These are phyloP conservation scores for Cladosporium cucumerinum DNA, from an alignment of 2,329 filamentous ascomycete species.

Conservation along the genomic window DNA sequence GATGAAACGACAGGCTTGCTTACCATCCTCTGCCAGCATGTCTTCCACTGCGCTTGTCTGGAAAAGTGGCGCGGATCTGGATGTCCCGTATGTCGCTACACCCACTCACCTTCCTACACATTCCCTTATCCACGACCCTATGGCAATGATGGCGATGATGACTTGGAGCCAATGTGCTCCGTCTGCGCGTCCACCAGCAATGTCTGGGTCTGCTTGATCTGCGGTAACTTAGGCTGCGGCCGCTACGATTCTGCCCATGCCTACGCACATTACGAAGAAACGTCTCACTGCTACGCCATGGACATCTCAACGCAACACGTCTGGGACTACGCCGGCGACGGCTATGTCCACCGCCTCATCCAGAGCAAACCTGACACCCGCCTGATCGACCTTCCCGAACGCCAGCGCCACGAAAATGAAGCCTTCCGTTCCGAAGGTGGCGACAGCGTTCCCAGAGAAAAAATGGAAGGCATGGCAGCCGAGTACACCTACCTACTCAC, in stretches of 20 bases:
- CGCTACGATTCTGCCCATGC: slow-evolving; percentile 94
- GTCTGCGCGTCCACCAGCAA: slow-evolving; percentile 78
- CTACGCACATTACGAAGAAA: slow-evolving; percentile 88
- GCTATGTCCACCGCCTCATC: slow-evolving; percentile 93
- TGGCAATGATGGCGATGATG: slow-evolving; percentile 36
- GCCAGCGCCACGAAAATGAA: slow-evolving; percentile 35
- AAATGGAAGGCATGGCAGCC: slow-evolving; percentile 74
- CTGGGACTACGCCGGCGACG: slow-evolving; percentile 95
- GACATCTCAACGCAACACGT: slow-evolving; percentile 92
- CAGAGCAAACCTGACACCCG: slow-evolving; percentile 77
- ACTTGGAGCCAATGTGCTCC: slow-evolving; percentile 68
- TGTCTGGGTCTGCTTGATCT: slow-evolving; percentile 93
- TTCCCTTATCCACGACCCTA: slow-evolving; percentile 37
- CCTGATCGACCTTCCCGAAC: slow-evolving; percentile 70
- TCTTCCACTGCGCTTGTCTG: slow-evolving; percentile 94
- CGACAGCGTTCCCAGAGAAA: slow-evolving; percentile 69
- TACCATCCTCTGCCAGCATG: slow-evolving; percentile 94
- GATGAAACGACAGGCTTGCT: slow-evolving; percentile 93
- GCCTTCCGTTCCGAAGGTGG: slow-evolving; percentile 44
- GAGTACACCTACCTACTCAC: slow-evolving; percentile 95
- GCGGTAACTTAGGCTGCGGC: slow-evolving; percentile 87
- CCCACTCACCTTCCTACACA: slow-evolving; percentile 55
- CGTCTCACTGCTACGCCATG: slow-evolving; percentile 85
- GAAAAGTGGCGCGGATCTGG: slow-evolving; percentile 94
- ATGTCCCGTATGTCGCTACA: slow-evolving; percentile 92